phyloP scores from a whole-genome alignment of 345 rosid genomes.

The Fremontodendron californicum region DNA sequence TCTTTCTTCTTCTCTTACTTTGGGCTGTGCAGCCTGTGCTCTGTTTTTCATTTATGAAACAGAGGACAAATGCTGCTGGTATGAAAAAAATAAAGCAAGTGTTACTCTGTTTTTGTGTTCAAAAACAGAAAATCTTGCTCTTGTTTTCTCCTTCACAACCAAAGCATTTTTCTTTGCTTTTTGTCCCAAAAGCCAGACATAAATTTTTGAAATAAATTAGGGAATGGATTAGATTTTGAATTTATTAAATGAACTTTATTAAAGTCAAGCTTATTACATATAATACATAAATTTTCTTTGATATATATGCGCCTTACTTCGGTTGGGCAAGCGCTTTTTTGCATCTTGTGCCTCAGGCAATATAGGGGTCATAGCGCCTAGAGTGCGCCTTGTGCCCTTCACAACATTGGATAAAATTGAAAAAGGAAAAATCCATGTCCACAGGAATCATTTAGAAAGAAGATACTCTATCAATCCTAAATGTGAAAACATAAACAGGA shows the following conservation, averaged over 20 bases:
- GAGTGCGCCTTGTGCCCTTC: background rate
- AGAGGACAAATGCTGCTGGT: background rate
- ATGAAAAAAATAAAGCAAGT: background rate
- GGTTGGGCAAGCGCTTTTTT: background rate
- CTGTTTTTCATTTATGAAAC: background rate
- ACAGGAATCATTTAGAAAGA: background rate
- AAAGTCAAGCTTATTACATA: background rate
- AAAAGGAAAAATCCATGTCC: background rate
- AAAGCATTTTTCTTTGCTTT: background rate
- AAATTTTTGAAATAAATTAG: background rate
- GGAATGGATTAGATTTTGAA: background rate
- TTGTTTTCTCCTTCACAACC: background rate
- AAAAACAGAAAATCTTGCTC: background rate
- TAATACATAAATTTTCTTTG: background rate
- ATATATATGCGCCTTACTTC: background rate
- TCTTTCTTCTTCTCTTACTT: background rate
- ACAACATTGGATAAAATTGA: background rate
- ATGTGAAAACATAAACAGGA: background rate
- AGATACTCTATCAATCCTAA: background rate
- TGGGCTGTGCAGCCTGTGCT: background rate
- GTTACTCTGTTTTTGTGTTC: background rate
- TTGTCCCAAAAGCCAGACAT: background rate
- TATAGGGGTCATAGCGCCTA: background rate
- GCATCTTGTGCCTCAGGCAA: background rate
- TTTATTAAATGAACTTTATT: too few species aligned